phyloP scores from a whole-genome alignment of 441 rosid species.

The Euphorbia celastroides region DNA sequence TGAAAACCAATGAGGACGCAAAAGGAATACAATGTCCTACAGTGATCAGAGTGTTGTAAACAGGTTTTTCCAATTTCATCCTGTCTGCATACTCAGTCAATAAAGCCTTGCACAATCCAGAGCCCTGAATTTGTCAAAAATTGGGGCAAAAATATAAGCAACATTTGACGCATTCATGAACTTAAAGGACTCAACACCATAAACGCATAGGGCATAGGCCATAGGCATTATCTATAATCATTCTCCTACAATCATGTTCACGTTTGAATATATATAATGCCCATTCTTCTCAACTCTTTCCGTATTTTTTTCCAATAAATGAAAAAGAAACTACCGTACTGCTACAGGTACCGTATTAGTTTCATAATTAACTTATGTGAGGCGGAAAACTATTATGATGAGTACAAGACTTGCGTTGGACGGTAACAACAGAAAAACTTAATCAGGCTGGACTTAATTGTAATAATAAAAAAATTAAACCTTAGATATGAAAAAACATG shows the following conservation, averaged over 20 bases:
- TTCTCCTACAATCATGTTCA: background rate
- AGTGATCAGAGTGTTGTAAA: slow-evolving; percentile 28
- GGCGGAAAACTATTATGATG: too few relatives aligned
- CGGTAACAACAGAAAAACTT: background rate
- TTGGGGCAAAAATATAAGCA: background rate
- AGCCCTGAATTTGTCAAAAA: slow-evolving; percentile 29
- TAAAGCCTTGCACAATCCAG: slow-evolving; percentile 43
- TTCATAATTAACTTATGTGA: too few relatives aligned
- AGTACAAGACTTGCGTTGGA: background rate
- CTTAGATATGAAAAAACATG: slow-evolving; percentile 15
- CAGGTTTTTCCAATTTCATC: slow-evolving; percentile 28
- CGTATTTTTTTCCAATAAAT: background rate
- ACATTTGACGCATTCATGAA: background rate
- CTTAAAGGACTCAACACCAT: background rate
- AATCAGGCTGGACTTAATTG: background rate
- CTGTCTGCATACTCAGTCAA: slow-evolving; percentile 44
- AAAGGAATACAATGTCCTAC: slow-evolving; percentile 26
- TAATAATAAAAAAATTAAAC: slow-evolving; percentile 4
- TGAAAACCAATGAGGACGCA: slow-evolving; percentile 33
- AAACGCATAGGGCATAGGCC: background rate
- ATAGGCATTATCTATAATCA: background rate
- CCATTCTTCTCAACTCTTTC: background rate
- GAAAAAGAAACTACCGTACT: too few relatives aligned
- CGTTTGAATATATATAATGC: background rate
- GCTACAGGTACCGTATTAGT: too few relatives aligned